Evolutionary conservation across 208 protist genomes (phyloP).

Genomic region (Leishmania braziliensis): DNA sequence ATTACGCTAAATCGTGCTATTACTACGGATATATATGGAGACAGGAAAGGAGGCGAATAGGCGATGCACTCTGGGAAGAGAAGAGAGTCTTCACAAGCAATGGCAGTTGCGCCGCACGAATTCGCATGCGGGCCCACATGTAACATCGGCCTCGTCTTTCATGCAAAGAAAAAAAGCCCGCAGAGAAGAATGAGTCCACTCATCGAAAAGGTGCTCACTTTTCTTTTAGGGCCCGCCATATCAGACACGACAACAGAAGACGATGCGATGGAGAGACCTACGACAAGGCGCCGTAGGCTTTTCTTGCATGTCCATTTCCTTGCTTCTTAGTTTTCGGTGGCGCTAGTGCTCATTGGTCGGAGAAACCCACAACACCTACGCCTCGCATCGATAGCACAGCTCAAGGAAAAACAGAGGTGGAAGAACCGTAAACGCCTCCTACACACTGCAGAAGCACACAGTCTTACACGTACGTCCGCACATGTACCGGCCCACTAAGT

Average conservation of each 20-base stretch:
- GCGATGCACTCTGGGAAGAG: not conserved
- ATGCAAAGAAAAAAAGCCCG: not conserved
- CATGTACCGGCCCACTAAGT: not conserved
- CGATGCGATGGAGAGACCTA: not conserved
- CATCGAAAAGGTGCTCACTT: not conserved
- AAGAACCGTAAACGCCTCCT: not conserved
- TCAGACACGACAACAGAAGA: not conserved
- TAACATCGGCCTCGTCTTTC: not conserved
- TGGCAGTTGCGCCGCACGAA: not conserved
- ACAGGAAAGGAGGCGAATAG: not conserved
- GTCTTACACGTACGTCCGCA: not conserved
- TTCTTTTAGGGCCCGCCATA: not conserved
- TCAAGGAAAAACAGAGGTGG: not conserved
- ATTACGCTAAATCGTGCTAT: not conserved
- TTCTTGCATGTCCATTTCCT: not conserved
- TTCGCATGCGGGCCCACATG: not conserved
- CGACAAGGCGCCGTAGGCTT: not conserved
- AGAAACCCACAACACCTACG: not conserved
- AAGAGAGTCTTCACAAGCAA: not conserved
- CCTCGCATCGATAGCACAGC: not conserved
- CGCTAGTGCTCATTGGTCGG: not conserved
- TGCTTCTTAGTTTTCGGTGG: not conserved
- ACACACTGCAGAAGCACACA: not conserved
- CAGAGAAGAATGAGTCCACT: not conserved
- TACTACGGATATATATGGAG: not conserved